Base-by-base conservation (phyloP, 495 filamentous ascomycete species). In the Lophiotrema nucula region DNA sequence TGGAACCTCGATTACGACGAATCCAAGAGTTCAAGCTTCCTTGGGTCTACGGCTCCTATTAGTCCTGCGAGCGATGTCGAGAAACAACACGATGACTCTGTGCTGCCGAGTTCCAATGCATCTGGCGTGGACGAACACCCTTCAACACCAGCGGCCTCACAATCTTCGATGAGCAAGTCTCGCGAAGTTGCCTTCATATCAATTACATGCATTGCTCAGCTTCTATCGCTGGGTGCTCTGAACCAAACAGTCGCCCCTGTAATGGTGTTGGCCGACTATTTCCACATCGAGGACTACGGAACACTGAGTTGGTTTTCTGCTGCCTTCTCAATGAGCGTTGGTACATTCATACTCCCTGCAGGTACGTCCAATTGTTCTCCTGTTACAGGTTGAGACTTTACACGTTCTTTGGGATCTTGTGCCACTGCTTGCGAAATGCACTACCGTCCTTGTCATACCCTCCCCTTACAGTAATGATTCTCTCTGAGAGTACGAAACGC, bases 131-230 rank as follows among this genome's bases (percentile, higher is more conserved):
- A 23, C 23, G 18, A 10, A 11, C 53, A 39, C 16, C 47, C 25
- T 16, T 27, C 53, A 6, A 13, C n/a, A 22, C 22, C 28, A n/a
- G 43, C 43, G 4, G 39, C 15, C 12, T 16, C 41, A 4, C 5
- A 33, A 13, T 39, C 38, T 15, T 26, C 41, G 5, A 58, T 53
- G 33, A 45, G 49, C 5, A 48, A n/a, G 21, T 42, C 24, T 1
- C 22, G 18, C 12, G 50, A 48, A 31, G 16, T 48, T 18, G 13
- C 37, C 4, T 60, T 60, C 43, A 54, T 60, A 10, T 54, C 54
- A 43, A 60, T 60, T 16, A 60, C 57, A 11, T 79, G 76, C 50
- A 69, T 72, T 45, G 73, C 74, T 0, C 78, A 81, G 45, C 71
- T 79, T 4, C 43, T 65, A 6, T 62, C 65, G 3, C 45, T 62